Base-by-base conservation (phyloP, 306 rosid species). In the Gastrolobium villosum region DNA sequence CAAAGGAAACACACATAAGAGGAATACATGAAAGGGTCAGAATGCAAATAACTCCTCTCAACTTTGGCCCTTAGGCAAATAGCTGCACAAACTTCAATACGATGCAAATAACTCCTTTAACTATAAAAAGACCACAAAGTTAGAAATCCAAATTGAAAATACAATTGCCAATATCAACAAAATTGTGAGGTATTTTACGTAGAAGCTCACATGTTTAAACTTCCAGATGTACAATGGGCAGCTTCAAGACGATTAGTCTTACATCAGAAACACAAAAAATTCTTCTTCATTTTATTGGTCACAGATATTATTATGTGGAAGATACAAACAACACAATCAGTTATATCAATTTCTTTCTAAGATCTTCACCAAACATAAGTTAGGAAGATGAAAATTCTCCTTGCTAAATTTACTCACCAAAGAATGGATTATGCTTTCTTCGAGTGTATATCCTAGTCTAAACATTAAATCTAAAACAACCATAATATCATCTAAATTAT, bases 401-500 rank as follows among this genome's bases (percentile, higher is more conserved):
- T 40, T 43, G 81, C 82, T 67, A 49, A 93, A 80, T 68, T 77
- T 85, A 10, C 72, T 48, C 60, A 89, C 89, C 80, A 88, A 54
- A 74, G 87, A 75, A 66, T 70, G 28, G 68, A 64, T 82, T 41
- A 62, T 30, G 40, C 64, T 67, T 66, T 77, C 14, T 69, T 83
- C 32, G 7, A 89, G 89, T 39, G 30, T 45, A 89, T 93, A 89
- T 62, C 93, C 91, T 53, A 71, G 66, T 72, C 83, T 87, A 67
- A 87, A 70, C 98, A 90, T 83, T 46, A 79, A 65, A 67, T 82
- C 93, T 84, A 90, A 75, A 79, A 87, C 81, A 72, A 82, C 73
- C 76, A 91, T 86, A 86, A 89, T 75, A 74, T 91, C 91, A 84
- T 91, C 91, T 70, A 87, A 78, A 78, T 75, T 88, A 76, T 83